These are phyloP conservation scores for Geotrichum bryndzae DNA, from an alignment of 1,139 yeast genomes.

Conservation along the genomic window DNA sequence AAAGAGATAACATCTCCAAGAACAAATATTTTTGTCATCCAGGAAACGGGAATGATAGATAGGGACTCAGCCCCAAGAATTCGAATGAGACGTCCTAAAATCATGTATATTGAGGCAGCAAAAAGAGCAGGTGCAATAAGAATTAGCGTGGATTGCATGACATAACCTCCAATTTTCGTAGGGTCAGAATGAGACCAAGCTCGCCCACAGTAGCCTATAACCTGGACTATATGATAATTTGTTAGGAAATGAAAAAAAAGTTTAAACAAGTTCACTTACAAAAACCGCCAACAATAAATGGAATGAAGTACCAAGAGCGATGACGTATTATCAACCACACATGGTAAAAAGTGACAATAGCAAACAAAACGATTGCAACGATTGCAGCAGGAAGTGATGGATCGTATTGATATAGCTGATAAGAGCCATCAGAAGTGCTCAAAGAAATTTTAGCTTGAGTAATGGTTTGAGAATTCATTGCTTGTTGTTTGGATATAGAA, in stretches of 20 bases:
- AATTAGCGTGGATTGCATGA: constrained; percentile 37
- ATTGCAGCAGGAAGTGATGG: neutral
- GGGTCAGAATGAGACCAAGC: neutral
- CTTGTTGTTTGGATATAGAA: too few species aligned
- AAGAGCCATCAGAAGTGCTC: neutral
- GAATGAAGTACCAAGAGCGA: neutral
- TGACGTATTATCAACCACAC: neutral
- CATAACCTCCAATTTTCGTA: constrained; percentile 22
- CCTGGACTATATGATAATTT: neutral
- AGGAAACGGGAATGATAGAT: constrained; percentile 34
- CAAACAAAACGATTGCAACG: too few species aligned
- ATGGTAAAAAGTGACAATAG: neutral
- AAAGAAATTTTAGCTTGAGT: neutral
- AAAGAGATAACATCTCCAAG: constrained; percentile 42
- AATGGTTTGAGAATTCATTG: too few species aligned
- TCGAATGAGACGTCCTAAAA: constrained; percentile 37
- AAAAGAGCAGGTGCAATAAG: constrained; percentile 43
- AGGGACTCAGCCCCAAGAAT: constrained; percentile 30
- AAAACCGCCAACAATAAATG: neutral
- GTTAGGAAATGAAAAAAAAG: neutral
- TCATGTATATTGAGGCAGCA: constrained; percentile 45
- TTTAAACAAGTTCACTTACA: neutral
- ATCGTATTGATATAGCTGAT: neutral
- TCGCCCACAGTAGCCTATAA: neutral
- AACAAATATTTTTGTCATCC: constrained; percentile 42